These are phyloP conservation scores for Suhomyces pyralidae DNA, from an alignment of 805 yeast species.

Conservation along the genomic window DNA sequence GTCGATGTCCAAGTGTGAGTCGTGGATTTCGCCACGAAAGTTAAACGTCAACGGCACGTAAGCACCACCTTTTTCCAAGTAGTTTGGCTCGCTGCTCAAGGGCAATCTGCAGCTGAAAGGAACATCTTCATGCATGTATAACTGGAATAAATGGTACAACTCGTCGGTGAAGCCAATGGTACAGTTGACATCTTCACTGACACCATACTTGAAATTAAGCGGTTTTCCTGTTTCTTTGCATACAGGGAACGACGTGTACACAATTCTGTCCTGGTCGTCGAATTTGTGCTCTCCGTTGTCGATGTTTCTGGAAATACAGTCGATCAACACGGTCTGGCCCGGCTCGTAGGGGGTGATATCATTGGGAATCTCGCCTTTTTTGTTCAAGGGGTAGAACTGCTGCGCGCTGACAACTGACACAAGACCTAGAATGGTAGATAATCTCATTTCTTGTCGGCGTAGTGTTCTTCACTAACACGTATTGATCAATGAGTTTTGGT, in stretches of 20 bases:
- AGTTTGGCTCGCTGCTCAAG: conserved; percentile 41
- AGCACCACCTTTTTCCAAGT: conserved; percentile 43
- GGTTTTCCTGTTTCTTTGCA: conserved; percentile 67
- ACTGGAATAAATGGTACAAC: conserved; percentile 66
- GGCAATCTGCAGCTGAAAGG: conserved; percentile 71
- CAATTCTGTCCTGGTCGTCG: conserved; percentile 56
- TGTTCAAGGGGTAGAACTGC: conserved; percentile 37
- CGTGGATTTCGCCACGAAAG: conserved; percentile 64
- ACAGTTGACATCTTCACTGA: conserved; percentile 53
- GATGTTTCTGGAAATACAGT: conserved; percentile 66
- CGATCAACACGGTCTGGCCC: conserved; percentile 47
- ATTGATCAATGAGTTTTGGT: too few relatives aligned
- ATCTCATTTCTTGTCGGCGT: too few relatives aligned
- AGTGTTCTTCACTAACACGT: too few relatives aligned
- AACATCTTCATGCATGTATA: conserved; percentile 73
- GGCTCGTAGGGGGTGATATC: conserved; percentile 32
- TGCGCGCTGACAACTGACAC: conserved; percentile 10
- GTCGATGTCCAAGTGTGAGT: conserved; percentile 68
- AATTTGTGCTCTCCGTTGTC: conserved; percentile 75
- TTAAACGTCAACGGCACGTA: conserved; percentile 59
- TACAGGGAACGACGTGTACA: conserved; percentile 56
- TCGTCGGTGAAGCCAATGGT: conserved; percentile 63
- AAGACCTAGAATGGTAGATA: not conserved
- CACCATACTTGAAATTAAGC: conserved; percentile 51
- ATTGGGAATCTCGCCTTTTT: conserved; percentile 35